Evolutionary conservation across 805 yeast species (phyloP).

Genomic region (Kodamaea leandrae): DNA sequence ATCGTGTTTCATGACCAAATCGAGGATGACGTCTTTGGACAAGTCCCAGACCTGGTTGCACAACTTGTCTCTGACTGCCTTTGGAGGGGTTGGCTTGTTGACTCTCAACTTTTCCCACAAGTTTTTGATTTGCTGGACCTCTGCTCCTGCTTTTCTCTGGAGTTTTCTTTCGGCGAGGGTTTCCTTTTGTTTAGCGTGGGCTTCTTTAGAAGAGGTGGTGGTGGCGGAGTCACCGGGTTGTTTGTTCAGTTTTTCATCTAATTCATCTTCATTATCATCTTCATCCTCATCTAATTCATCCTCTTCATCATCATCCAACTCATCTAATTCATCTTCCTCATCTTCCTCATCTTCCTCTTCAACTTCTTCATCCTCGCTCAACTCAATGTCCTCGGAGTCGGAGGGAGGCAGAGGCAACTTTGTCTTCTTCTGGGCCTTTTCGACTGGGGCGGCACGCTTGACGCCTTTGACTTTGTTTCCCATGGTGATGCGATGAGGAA

Average conservation of each 20-base stretch:
- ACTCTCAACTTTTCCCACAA: constrained; percentile 92
- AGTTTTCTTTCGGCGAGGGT: constrained; percentile 78
- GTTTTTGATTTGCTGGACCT: constrained; percentile 78
- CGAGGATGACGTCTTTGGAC: constrained; percentile 72
- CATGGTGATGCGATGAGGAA: constrained; percentile 7
- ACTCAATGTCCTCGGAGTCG: constrained; percentile 26
- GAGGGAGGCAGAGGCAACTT: constrained; percentile 24
- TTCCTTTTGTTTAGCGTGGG: constrained; percentile 80
- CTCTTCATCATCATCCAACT: constrained; percentile 19
- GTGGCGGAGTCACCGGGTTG: background rate
- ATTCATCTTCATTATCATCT: constrained; percentile 15
- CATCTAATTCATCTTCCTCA: constrained; percentile 20
- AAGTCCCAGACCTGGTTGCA: constrained; percentile 84
- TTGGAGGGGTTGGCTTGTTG: constrained; percentile 76
- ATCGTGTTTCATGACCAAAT: constrained; percentile 91
- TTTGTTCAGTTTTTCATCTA: constrained; percentile 43
- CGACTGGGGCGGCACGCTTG: constrained; percentile 10
- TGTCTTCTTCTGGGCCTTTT: constrained; percentile 27
- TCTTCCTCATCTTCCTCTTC: constrained; percentile 18
- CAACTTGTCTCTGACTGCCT: constrained; percentile 70
- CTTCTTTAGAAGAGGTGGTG: constrained; percentile 49
- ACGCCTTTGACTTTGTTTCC: constrained; percentile 10
- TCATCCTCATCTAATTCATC: constrained; percentile 27
- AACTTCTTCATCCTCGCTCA: constrained; percentile 21
- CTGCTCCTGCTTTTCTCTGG: constrained; percentile 81